Evolutionary conservation across 169 alveolate genomes (phyloP).

Genomic region (Eimeria acervulina): DNA sequence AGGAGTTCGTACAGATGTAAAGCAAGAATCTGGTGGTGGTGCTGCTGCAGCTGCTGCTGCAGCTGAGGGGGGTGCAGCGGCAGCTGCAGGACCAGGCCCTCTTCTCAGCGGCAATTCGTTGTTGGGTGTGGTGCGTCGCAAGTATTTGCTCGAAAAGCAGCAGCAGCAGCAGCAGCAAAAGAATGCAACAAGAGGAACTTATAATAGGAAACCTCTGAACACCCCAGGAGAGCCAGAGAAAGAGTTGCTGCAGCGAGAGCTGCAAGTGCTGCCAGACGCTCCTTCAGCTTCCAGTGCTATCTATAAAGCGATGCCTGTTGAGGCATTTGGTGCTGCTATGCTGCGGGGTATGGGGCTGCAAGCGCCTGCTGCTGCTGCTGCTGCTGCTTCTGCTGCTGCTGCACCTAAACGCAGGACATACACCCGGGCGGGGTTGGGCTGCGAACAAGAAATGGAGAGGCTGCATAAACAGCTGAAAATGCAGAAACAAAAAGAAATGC

Average conservation of each 20-base stretch:
- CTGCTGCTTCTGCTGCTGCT: conserved; percentile 12
- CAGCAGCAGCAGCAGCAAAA: not conserved
- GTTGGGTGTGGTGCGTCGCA: conserved; percentile 40
- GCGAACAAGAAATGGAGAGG: conserved; percentile 56
- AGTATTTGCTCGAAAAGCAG: not conserved
- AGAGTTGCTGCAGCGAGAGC: conserved; percentile 68
- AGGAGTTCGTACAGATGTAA: not conserved
- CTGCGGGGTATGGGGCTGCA: conserved; percentile 79
- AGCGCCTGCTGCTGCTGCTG: not conserved
- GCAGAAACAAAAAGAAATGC: not conserved
- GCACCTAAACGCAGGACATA: conserved; percentile 21
- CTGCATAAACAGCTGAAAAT: conserved; percentile 40
- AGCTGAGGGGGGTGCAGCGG: too few species aligned
- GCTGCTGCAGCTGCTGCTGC: conserved; percentile 3
- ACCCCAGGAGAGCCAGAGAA: conserved; percentile 59
- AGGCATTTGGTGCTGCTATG: conserved; percentile 74
- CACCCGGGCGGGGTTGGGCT: conserved; percentile 74
- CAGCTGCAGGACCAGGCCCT: conserved; percentile 46
- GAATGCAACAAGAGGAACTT: not conserved
- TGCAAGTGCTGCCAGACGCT: conserved; percentile 73
- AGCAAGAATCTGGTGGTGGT: not conserved
- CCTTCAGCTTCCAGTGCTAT: conserved; percentile 56
- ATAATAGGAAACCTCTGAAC: not conserved
- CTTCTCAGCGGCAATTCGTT: conserved; percentile 34
- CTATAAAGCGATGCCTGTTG: conserved; percentile 54